Conservation (phyloP, 148 eudicot genomes). For the Beta vulgaris region DNA sequence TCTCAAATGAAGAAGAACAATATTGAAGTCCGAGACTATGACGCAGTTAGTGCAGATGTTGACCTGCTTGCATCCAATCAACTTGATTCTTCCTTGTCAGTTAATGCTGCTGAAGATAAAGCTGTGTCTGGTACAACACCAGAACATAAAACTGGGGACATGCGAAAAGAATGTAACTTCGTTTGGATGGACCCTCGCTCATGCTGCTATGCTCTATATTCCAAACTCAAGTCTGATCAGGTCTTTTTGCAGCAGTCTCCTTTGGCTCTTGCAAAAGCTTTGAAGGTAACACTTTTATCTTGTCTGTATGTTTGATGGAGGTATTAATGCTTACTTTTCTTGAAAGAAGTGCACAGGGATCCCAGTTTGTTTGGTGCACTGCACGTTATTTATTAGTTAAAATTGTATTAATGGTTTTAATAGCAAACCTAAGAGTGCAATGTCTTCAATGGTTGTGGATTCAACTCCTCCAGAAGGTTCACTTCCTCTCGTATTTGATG, state of each 20-base stretch:
- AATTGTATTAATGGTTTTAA: not conserved
- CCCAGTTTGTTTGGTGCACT: not conserved
- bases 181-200: constrained; percentile 76
- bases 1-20: constrained; percentile 64
- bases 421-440: not conserved
- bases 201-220: constrained; percentile 89
- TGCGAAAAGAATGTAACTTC: constrained; percentile 41
- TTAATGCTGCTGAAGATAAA: constrained; percentile 24
- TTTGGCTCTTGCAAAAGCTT: constrained; percentile 82
- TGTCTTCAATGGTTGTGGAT: not conserved
- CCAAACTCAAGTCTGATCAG: constrained; percentile 63
- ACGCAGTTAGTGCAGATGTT: constrained; percentile 64
- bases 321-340: not conserved
- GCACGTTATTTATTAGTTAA: not conserved
- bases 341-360: not conserved
- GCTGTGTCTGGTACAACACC: constrained; percentile 19
- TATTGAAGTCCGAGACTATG: constrained; percentile 76
- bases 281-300: constrained; percentile 55
- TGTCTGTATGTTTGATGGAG: not conserved
- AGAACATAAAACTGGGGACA: constrained; percentile 29
- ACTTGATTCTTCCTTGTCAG: constrained; percentile 45
- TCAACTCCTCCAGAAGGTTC: not conserved
- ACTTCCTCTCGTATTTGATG: not conserved
- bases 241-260: constrained; percentile 82
- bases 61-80: constrained; percentile 65